Percentiles rank a stretch among this genome's conserved stretches.
phyloP scores from a whole-genome alignment of 805 yeast genomes.

The Ogataea pilisensis region DNA sequence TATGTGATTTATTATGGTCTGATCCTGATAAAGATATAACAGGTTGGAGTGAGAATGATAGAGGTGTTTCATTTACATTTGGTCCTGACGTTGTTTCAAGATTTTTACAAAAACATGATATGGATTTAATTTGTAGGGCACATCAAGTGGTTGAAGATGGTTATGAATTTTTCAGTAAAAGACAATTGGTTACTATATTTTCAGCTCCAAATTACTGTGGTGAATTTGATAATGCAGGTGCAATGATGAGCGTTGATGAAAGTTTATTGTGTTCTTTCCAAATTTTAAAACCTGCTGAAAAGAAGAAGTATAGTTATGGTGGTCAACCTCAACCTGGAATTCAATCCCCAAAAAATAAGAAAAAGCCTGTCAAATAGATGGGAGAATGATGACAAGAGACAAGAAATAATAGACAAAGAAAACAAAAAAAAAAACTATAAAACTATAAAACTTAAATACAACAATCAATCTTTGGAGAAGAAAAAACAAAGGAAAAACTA shows the following conservation, averaged over 20 bases:
- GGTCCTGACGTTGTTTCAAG: conserved; percentile 99
- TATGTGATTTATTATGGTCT: conserved; percentile 96
- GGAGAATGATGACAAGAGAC: not conserved
- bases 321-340: conserved; percentile 19
- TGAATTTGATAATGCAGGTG: conserved; percentile 98
- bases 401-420: not conserved
- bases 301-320: conserved; percentile 58
- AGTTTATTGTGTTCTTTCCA: conserved; percentile 93
- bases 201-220: conserved; percentile 99
- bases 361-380: conserved; percentile 24
- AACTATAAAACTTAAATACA: no score
- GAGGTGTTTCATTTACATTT: conserved; percentile 98
- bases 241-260: conserved; percentile 99
- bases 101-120: conserved; percentile 93
- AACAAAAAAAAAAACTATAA: no score
- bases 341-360: conserved; percentile 27
- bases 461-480: no score
- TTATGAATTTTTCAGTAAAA: conserved; percentile 92
- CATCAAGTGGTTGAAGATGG: conserved; percentile 99
- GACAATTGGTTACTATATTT: conserved; percentile 92
- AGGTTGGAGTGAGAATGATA: conserved; percentile 98
- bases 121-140: conserved; percentile 97
- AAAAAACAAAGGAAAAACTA: no score
- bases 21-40: conserved; percentile 98
- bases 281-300: conserved; percentile 96